A percentile compares a stretch with the other conserved stretches of the same genome.
Conservation (phyloP, 495 filamentous ascomycete species). For the Penicillium lagena region DNA sequence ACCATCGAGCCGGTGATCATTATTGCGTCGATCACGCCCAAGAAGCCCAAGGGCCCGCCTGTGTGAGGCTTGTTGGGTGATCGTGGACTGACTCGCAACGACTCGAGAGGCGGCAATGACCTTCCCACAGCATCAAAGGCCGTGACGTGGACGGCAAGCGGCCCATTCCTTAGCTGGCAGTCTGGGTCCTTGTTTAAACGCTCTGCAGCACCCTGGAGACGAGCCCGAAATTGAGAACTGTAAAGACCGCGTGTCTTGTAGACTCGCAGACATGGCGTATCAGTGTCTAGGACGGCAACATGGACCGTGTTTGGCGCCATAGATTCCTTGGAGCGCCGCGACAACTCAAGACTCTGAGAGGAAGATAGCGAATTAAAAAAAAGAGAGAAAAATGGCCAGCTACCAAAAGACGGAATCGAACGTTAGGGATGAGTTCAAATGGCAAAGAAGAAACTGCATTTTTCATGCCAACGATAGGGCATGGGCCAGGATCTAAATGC, state of each 20-base stretch:
- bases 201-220: slow-evolving; percentile 25
- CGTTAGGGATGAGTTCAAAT: too few relatives aligned
- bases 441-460: neutral
- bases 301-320: slow-evolving; percentile 24
- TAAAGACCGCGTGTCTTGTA: slow-evolving; percentile 30
- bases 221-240: slow-evolving; percentile 28
- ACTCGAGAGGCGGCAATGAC: slow-evolving; percentile 19
- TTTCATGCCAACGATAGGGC: slow-evolving; percentile 3
- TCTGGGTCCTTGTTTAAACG: slow-evolving; percentile 16
- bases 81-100: slow-evolving; percentile 13
- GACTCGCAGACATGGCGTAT: slow-evolving; percentile 29
- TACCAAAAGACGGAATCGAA: neutral
- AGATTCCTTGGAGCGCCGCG: neutral
- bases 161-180: slow-evolving; percentile 4
- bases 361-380: too few relatives aligned
- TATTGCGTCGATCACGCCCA: slow-evolving; percentile 34
- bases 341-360: too few relatives aligned
- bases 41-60: slow-evolving; percentile 6
- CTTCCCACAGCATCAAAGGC: slow-evolving; percentile 35
- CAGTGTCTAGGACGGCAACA: slow-evolving; percentile 36
- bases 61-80: slow-evolving; percentile 3
- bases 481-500: slow-evolving; percentile 9
- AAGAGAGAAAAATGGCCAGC: too few relatives aligned
- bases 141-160: slow-evolving; percentile 23
- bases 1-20: slow-evolving; percentile 35